Base-by-base conservation (phyloP, 768 basidiomycete genomes). In the Boletus tylopilopsis region DNA sequence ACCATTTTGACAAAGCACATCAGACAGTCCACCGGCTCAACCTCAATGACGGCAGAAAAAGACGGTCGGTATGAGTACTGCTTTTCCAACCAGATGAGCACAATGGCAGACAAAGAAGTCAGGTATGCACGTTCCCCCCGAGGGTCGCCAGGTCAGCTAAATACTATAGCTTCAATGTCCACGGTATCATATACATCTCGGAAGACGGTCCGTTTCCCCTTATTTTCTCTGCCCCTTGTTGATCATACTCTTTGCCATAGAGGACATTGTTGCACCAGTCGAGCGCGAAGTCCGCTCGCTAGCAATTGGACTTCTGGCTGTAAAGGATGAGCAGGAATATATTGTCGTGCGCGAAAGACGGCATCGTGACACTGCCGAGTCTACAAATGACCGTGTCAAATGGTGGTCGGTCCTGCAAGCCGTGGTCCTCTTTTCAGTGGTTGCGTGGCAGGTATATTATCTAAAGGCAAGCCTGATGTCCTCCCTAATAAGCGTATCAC, bases 271-370 rank as follows among this genome's bases (percentile, higher is more conserved):
- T 50, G 94, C 95, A 10, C 96, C 96, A 7, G 91, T 99, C 43
- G 96, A 99, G 68, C 84, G 88, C 49, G 95, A 98, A 76, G 94
- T 98, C 55, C 85, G 96, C 21, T 73, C 79, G 25, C 73, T 99
- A 23, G 83, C 90, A 13, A 80, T 82, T 46, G 92, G 87, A 9
- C 72, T 98, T 42, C 79, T 87, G 48, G 73, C 89, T 10, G 94
- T 99, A 57, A 97, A 97, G 73, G 96, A 99, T 63, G 96, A 99
- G 67, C 95, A 98, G 67, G 96, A 98, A 70, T 99, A 99, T 70
- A 94, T 99, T 55, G 89, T 95, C 27, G 85, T 98, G 24, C 81
- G 96, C 42, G 96, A 99, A 69, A 79, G 80, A 51, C 85, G 85
- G 35, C 96, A 99, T 68, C 78, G 96, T 47, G 91, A 98, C 67